Evolutionary conservation across 352 stramenopile genomes (phyloP).

Genomic region (Globisporangium viniferum): DNA sequence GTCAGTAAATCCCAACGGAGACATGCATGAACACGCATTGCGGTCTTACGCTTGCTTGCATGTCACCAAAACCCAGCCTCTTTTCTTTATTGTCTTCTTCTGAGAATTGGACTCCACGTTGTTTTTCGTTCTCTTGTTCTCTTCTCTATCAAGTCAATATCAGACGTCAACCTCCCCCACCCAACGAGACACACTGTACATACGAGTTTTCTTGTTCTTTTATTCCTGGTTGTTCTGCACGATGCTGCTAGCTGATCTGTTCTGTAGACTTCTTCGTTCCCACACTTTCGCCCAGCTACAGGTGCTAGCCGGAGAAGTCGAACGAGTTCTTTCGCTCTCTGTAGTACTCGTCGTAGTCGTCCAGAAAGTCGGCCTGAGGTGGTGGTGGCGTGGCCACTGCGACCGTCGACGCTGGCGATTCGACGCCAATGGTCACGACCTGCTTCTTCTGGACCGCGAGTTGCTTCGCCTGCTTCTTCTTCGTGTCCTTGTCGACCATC

Average conservation of each 20-base stretch:
- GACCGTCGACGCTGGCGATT: constrained; percentile 25
- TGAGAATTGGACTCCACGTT: neutral
- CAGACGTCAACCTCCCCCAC: neutral
- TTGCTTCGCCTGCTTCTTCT: constrained; percentile 52
- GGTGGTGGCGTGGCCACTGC: constrained; percentile 18
- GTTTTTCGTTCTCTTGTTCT: neutral
- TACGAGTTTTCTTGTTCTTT: neutral
- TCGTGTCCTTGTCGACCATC: constrained; percentile 72
- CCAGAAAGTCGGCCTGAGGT: constrained; percentile 41
- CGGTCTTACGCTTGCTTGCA: neutral
- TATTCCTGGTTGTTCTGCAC: neutral
- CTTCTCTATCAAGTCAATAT: neutral
- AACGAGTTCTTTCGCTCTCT: constrained; percentile 57
- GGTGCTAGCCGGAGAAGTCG: constrained; percentile 52
- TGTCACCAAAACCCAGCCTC: neutral
- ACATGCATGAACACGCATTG: neutral
- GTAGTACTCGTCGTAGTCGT: constrained; percentile 48
- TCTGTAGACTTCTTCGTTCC: neutral
- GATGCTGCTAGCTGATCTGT: neutral
- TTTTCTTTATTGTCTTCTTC: constrained; percentile 1
- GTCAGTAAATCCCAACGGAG: neutral
- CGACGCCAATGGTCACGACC: constrained; percentile 12
- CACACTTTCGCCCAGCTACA: neutral
- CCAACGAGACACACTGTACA: neutral
- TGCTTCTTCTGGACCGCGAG: constrained; percentile 26